Base-by-base conservation (phyloP, 1,139 yeast species). In the Scheffersomyces insectosa region DNA sequence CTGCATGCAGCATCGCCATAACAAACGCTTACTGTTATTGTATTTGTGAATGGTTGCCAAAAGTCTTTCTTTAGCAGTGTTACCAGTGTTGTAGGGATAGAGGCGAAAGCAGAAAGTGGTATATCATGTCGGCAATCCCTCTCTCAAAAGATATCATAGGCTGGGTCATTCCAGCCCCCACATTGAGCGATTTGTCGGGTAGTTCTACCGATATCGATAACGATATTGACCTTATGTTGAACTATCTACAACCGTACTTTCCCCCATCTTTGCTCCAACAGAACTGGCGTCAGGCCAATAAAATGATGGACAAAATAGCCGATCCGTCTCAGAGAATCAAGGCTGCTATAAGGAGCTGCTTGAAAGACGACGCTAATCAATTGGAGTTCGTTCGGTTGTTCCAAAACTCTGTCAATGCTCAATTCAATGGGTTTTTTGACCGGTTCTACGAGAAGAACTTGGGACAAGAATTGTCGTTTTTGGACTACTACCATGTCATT, bases 241-340 rank as follows among this genome's bases (percentile, higher is more conserved):
- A 70, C 41, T 74, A 77, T 76, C 58, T 74, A 30, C 56, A 56
- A 40, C 72, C 75, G 4, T 65, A 50, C 42, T 63, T 61, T 43
- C 68, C 70, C 8, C 34, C 41, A 15, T 25, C 39, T 32, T 23
- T 30, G 32, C 14, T 31, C 7, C 23, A 14, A 8, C 15, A 33
- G 13, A 10, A 14, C 28, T 32, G n/a, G 25, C 25, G 25, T 8
- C 25, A 20, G 8, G 25, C 25, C 8, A 20, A 20, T 20, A 20
- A 20, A 8, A 20, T 20, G 25, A 20, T 20, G 16, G 28, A 33
- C 10, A 39, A 33, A 15, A 25, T 23, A 5, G 11, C 40, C 3
- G 72, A 68, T 28, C 75, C 77, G 0, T 57, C 71, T 13, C 68
- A 63, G 14, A 48, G 79, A 36, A 62, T 71, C 6, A 65, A 60